Conservation (phyloP, 805 yeast species). For the Saccharomycopsis sp. region DNA sequence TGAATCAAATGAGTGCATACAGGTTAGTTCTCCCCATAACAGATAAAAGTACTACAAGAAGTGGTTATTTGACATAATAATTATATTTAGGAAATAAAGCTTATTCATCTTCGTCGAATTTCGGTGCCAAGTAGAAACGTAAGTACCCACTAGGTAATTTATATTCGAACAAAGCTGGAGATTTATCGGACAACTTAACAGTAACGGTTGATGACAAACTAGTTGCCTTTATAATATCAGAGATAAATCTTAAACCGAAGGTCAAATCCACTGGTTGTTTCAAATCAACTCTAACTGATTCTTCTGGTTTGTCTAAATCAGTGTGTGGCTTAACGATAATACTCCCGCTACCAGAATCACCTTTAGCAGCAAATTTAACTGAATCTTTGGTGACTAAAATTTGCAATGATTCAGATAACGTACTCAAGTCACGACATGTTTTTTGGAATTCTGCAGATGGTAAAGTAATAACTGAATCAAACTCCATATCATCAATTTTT, state of each 20-base stretch:
- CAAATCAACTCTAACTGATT: constrained; percentile 67
- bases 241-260: constrained; percentile 86
- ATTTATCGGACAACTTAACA: constrained; percentile 78
- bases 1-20: constrained; percentile 91
- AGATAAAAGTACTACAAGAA: constrained; percentile 46
- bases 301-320: constrained; percentile 74
- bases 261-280: constrained; percentile 82
- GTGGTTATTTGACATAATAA: constrained; percentile 39
- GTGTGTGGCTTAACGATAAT: constrained; percentile 79
- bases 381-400: constrained; percentile 87
- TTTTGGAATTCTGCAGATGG: constrained; percentile 86
- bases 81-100: background rate
- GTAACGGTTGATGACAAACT: constrained; percentile 70
- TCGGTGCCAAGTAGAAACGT: constrained; percentile 95
- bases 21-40: constrained; percentile 78
- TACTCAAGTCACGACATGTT: constrained; percentile 79
- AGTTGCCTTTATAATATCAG: constrained; percentile 88
- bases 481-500: constrained; percentile 89
- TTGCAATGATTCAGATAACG: constrained; percentile 80
- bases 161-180: constrained; percentile 92
- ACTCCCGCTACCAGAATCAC: constrained; percentile 85
- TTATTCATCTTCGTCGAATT: constrained; percentile 76
- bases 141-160: constrained; percentile 86
- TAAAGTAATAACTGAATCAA: constrained; percentile 78
- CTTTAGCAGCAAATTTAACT: constrained; percentile 82